These are phyloP conservation scores for Cairneyella variabilis DNA, from an alignment of 495 filamentous ascomycete genomes.

Conservation along the genomic window DNA sequence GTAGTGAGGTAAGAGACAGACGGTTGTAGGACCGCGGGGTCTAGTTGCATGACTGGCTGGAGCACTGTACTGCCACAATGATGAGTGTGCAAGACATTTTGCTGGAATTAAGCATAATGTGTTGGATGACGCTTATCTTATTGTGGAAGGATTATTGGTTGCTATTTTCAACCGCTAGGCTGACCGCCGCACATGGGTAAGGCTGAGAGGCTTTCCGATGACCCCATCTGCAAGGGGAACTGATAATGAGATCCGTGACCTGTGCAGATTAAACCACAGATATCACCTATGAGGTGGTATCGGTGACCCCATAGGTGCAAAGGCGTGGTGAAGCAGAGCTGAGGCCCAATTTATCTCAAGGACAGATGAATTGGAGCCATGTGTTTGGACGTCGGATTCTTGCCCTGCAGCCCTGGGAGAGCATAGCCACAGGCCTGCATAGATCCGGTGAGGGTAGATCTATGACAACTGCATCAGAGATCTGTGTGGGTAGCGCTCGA, in stretches of 20 bases:
- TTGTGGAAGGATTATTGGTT: too few species aligned
- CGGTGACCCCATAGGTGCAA: conserved; percentile 10
- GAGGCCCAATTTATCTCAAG: background rate
- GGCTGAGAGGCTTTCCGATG: too few species aligned
- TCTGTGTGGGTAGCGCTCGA: conserved; percentile 6
- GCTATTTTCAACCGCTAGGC: too few species aligned
- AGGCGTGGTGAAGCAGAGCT: conserved; percentile 3
- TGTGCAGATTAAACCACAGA: conserved; percentile 14
- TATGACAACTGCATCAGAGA: conserved; percentile 3
- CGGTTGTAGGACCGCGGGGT: too few species aligned
- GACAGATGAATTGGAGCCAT: background rate
- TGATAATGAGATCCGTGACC: background rate
- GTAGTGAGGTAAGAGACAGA: too few species aligned
- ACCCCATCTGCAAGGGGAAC: background rate
- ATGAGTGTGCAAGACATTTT: too few species aligned
- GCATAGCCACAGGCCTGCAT: conserved; percentile 19
- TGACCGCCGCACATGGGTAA: too few species aligned
- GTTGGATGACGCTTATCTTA: too few species aligned
- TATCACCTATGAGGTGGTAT: background rate
- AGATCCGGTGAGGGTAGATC: conserved; percentile 5
- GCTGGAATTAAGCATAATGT: too few species aligned
- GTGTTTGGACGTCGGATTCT: background rate
- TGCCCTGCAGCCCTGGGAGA: background rate
- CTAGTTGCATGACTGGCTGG: too few species aligned
- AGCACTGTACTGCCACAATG: too few species aligned